Base-by-base conservation (phyloP, 257 asterid genomes). In the Capsicum chinense region DNA sequence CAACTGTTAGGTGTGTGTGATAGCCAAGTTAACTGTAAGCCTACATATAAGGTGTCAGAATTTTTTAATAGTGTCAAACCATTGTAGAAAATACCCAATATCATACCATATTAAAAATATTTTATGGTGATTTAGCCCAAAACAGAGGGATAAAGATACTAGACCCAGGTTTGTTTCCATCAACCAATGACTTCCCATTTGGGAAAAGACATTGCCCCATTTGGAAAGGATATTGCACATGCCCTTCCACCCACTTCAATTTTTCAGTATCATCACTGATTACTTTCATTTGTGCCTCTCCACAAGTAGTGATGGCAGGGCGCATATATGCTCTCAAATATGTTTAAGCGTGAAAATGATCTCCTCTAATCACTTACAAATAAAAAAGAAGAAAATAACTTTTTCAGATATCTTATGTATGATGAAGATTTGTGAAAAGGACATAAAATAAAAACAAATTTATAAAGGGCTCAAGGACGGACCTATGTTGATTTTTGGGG, bases 191-290 rank as follows among this genome's bases (percentile, higher is more conserved):
- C 59, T 52, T 21, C 67, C 54, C 76, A 7, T 17, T 85, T 16
- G 84, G 83, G 21, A 80, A 62, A 33, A 86, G 8, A 17, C 48
- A 6, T 26, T 26, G 33, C 33, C 33, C 33, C 33, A 26, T 26
- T 26, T 26, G 33, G 33, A 26, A 26, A 26, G 33, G 33, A 26
- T 26, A 26, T 26, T 26, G 80, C 82, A 84, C 83, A 7, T 83
- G 87, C 10, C 84, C 84, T 86, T 88, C 89, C 47, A 90, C 7
- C 2, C 81, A 66, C 71, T 59, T 79, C 8, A 88, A 85, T 48
- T 85, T 88, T 84, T 86, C 89, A n/a, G 15, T 66, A 44, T 83
- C 80, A 47, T 84, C 85, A 54, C 74, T 60, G 19, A 62, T 54
- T 67, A 83, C 80, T 80, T 70, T 63, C 82, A 80, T 60, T 57